A percentile compares a stretch with the other conserved stretches of the same genome.
These are phyloP conservation scores for Exophiala spinifera DNA, from an alignment of 2,329 filamentous ascomycete genomes.

Conservation along the genomic window DNA sequence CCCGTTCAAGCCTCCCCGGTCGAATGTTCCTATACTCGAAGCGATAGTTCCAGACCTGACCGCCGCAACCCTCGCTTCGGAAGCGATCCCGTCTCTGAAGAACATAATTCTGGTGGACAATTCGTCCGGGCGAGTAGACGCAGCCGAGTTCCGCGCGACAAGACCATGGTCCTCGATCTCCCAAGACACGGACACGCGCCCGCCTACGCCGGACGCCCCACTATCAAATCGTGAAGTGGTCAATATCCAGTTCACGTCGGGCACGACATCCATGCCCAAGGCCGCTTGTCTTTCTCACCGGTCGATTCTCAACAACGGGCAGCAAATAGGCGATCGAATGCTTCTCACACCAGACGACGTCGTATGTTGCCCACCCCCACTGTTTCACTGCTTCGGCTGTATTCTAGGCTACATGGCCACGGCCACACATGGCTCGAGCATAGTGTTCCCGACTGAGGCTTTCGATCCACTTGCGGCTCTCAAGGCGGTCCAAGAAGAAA, in stretches of 20 bases:
- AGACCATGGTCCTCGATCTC: constrained; percentile 49
- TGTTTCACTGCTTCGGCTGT: constrained; percentile 75
- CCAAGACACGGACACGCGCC: constrained; percentile 40
- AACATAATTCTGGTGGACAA: constrained; percentile 79
- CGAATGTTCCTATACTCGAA: constrained; percentile 57
- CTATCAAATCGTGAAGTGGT: constrained; percentile 61
- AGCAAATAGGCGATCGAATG: constrained; percentile 82
- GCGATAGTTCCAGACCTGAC: constrained; percentile 51
- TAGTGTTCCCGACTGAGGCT: constrained; percentile 81
- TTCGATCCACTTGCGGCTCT: constrained; percentile 78
- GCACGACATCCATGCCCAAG: constrained; percentile 88
- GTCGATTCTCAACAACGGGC: constrained; percentile 89
- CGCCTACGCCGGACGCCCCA: constrained; percentile 45
- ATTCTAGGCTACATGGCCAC: constrained; percentile 96
- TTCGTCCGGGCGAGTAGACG: constrained; percentile 54
- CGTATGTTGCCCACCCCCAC: constrained; percentile 60
- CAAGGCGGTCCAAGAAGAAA: constrained; percentile 59
- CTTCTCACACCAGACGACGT: constrained; percentile 69
- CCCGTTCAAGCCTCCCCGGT: constrained; percentile 60
- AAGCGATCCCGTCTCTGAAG: constrained; percentile 65
- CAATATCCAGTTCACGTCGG: constrained; percentile 96
- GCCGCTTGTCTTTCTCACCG: constrained; percentile 84
- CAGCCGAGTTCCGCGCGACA: constrained; percentile 41
- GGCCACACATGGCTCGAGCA: constrained; percentile 72
- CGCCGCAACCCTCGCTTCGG: constrained; percentile 48